phyloP scores from a whole-genome alignment of 371 early-diverging fungal genomes.

The Paraphysoderma sedebokerense region DNA sequence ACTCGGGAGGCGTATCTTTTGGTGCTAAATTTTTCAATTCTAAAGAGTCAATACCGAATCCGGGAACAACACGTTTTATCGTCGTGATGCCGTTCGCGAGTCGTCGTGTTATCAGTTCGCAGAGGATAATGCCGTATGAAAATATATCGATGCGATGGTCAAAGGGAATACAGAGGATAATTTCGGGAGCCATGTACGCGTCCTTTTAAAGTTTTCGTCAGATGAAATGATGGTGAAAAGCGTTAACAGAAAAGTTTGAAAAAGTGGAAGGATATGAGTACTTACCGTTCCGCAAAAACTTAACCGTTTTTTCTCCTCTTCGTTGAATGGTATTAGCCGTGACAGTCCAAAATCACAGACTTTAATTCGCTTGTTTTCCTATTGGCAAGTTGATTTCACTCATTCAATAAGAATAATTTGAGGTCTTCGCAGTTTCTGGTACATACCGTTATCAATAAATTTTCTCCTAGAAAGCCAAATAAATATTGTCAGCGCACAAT shows the following conservation, averaged over 20 bases:
- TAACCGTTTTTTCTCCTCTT: slow-evolving; percentile 10
- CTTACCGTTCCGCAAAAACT: too few relatives aligned
- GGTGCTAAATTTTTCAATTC: neutral
- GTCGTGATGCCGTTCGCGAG: slow-evolving; percentile 3
- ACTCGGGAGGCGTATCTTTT: neutral
- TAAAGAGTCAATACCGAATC: neutral
- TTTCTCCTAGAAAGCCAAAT: too few relatives aligned
- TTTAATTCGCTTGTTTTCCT: slow-evolving; percentile 17
- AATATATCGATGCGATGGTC: slow-evolving; percentile 18
- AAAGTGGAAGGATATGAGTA: too few relatives aligned
- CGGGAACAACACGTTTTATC: neutral
- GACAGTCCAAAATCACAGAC: slow-evolving; percentile 27
- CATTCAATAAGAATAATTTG: slow-evolving; percentile 19
- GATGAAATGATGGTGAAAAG: too few relatives aligned
- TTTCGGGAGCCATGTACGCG: slow-evolving; percentile 25
- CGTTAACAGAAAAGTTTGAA: too few relatives aligned
- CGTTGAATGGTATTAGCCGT: slow-evolving; percentile 4
- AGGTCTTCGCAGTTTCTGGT: slow-evolving; percentile 13
- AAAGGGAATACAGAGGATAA: slow-evolving; percentile 18
- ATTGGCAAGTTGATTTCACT: too few relatives aligned
- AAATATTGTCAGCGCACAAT: too few relatives aligned
- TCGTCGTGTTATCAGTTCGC: slow-evolving; percentile 12
- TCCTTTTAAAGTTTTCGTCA: too few relatives aligned
- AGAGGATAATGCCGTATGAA: slow-evolving; percentile 19
- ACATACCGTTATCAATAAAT: neutral